Evolutionary conservation across 345 rosid species (phyloP), one percentile per base, ranked within the genome.

Genomic region (Nephelium lappaceum): DNA sequence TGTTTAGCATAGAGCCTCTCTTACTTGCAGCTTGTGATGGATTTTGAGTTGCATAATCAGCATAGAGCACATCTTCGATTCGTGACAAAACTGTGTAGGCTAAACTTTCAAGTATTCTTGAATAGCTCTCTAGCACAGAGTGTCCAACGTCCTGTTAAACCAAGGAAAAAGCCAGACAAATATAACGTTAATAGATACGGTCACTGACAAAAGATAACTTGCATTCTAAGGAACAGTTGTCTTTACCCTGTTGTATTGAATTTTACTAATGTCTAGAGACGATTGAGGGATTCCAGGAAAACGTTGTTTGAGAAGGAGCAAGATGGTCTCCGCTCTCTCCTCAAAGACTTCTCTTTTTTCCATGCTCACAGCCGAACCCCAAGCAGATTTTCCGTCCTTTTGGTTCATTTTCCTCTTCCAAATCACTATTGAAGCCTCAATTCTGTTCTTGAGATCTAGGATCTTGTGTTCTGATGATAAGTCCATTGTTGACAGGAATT

Each of bases 271-370:
- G 85, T 94, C 98, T n/a, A 94, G 89, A 4, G 93, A 49, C 25
- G 97, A 94, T 68, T 94, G 97, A 70, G 95, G 88, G 83, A 89
- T 81, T 77, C 98, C 98, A 0, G 97, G 98, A 72, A 84, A 94
- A 18, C 87, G 80, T 47, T 91, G 97, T 87, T 94, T 94, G 77
- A 94, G 76, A 47, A 94, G 79, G 57, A 93, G 89, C 71, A 94
- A 80, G 78, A 94, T 89, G 9, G 97, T 94, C 79, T 91, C 96
- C 11, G 97, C 97, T 89, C 98, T 82, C 76, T 93, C 98, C 86
- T 93, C 98, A 67, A 94, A 94, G 21, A 86, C 88, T 81, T 94
- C 98, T 82, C 98, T 89, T 81, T 93, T 94, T 88, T 94, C 97
- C 67, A 86, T 66, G 84, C 98, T 94, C 15, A 94, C 91, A 21